Conservation (phyloP, 768 basidiomycete genomes). For the Calocera viscosa region DNA sequence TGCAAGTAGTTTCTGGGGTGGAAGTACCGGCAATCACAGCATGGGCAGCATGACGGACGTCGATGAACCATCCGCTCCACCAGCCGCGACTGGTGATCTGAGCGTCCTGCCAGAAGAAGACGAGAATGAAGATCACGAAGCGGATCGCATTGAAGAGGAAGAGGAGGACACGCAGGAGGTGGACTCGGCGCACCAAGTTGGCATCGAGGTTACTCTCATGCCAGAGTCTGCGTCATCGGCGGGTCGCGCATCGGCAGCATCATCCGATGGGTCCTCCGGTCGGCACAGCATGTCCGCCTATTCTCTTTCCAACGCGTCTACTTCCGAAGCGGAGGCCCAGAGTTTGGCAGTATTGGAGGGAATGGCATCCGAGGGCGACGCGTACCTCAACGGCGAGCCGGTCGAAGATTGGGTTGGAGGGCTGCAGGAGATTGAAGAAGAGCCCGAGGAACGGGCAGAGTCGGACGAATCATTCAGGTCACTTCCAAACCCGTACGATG, state of each 20-base stretch:
- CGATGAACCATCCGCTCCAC: background rate
- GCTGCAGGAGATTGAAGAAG: background rate
- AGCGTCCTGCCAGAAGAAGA: background rate
- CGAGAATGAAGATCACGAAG: background rate
- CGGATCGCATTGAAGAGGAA: background rate
- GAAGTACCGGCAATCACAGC: background rate
- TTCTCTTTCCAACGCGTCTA: background rate
- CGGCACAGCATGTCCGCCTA: constrained; percentile 2
- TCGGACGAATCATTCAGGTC: background rate
- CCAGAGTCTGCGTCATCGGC: background rate
- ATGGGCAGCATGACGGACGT: constrained; percentile 4
- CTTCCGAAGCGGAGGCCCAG: background rate
- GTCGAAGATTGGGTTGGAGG: background rate
- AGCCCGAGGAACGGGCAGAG: background rate
- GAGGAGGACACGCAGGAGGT: constrained; percentile 5
- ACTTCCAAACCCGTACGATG: background rate
- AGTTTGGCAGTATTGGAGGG: background rate
- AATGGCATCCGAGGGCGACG: background rate
- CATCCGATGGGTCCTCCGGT: background rate
- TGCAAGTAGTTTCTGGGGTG: background rate
- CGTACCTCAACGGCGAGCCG: background rate
- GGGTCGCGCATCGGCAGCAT: background rate
- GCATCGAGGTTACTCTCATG: constrained; percentile 1
- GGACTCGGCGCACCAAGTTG: background rate
- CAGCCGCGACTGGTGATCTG: background rate